Conservation (phyloP, 805 yeast species). For the Novakomyces olei region DNA sequence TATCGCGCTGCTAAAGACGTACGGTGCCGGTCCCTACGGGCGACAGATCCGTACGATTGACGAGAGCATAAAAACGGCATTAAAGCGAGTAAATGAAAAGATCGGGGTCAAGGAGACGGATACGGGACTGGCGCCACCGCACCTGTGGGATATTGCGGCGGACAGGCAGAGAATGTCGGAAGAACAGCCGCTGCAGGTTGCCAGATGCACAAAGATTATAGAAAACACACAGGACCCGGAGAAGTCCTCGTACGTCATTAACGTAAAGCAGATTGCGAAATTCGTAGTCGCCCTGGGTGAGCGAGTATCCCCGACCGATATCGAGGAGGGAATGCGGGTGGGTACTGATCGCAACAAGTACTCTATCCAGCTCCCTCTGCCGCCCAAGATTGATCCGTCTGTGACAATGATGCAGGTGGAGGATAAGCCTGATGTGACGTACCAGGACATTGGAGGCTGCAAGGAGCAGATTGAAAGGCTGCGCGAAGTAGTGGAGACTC, state of each 20-base stretch:
- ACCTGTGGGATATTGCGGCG: slow-evolving; percentile 91
- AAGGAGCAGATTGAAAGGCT: slow-evolving; percentile 94
- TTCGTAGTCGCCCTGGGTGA: slow-evolving; percentile 88
- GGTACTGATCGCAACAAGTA: slow-evolving; percentile 96
- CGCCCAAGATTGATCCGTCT: slow-evolving; percentile 92
- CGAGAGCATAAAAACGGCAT: slow-evolving; percentile 65
- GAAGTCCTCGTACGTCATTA: slow-evolving; percentile 80
- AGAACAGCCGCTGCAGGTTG: slow-evolving; percentile 94
- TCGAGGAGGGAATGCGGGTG: slow-evolving; percentile 98
- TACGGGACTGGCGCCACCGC: slow-evolving; percentile 94
- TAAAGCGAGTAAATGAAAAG: slow-evolving; percentile 74
- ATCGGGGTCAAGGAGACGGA: slow-evolving; percentile 53
- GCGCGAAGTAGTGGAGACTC: slow-evolving; percentile 89
- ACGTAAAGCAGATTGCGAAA: slow-evolving; percentile 93
- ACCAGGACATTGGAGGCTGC: slow-evolving; percentile 95
- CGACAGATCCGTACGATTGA: slow-evolving; percentile 59
- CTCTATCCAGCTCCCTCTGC: slow-evolving; percentile 89
- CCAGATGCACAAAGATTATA: slow-evolving; percentile 93
- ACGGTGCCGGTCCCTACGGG: slow-evolving; percentile 95
- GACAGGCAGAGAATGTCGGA: slow-evolving; percentile 81
- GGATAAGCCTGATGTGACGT: slow-evolving; percentile 97
- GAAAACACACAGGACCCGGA: slow-evolving; percentile 43
- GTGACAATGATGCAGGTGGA: slow-evolving; percentile 99
- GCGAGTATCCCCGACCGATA: slow-evolving; percentile 92
- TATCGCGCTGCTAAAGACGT: slow-evolving; percentile 87